A percentile compares a stretch with the other conserved stretches of the same genome.
Evolutionary conservation across 176 grass and related monocot species (phyloP).

Genomic region (Oryza brachyantha): DNA sequence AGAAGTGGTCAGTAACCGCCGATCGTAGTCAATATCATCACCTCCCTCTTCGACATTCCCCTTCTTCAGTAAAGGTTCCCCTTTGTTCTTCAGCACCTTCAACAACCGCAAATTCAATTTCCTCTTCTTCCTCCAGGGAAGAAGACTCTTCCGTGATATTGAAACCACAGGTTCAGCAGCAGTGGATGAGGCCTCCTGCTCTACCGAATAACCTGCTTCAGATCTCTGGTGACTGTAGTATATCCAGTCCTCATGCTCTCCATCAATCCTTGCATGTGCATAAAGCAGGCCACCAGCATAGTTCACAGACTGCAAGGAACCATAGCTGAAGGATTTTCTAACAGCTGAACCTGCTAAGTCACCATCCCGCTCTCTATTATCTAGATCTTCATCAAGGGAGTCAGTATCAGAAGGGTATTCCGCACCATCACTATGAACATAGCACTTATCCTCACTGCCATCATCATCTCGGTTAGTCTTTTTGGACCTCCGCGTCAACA

Average conservation of each 20-base stretch:
- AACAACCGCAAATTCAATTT: background rate
- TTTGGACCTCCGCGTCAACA: slow-evolving; percentile 61
- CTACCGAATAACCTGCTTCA: slow-evolving; percentile 56
- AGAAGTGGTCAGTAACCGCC: slow-evolving; percentile 69
- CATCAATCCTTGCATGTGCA: slow-evolving; percentile 56
- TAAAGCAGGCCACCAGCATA: slow-evolving; percentile 53
- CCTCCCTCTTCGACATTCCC: slow-evolving; percentile 86
- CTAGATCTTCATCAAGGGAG: slow-evolving; percentile 69
- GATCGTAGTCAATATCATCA: slow-evolving; percentile 94
- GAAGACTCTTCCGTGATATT: slow-evolving; percentile 59
- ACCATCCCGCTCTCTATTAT: slow-evolving; percentile 50
- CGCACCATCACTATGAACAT: slow-evolving; percentile 58
- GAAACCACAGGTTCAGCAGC: slow-evolving; percentile 26
- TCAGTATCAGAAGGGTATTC: slow-evolving; percentile 73
- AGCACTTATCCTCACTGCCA: slow-evolving; percentile 64
- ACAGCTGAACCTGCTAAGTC: slow-evolving; percentile 48
- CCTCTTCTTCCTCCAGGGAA: slow-evolving; percentile 95
- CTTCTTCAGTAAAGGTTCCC: slow-evolving; percentile 93
- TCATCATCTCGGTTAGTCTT: slow-evolving; percentile 66
- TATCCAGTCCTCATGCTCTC: slow-evolving; percentile 75
- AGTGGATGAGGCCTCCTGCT: slow-evolving; percentile 43
- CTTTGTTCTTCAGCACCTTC: slow-evolving; percentile 61
- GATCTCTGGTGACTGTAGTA: slow-evolving; percentile 81
- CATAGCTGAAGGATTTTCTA: slow-evolving; percentile 94
- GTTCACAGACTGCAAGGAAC: slow-evolving; percentile 73